A percentile compares a stretch with the other conserved stretches of the same genome.
Evolutionary conservation across 352 stramenopile species (phyloP).

Genomic region (Aphanomyces stellatus): DNA sequence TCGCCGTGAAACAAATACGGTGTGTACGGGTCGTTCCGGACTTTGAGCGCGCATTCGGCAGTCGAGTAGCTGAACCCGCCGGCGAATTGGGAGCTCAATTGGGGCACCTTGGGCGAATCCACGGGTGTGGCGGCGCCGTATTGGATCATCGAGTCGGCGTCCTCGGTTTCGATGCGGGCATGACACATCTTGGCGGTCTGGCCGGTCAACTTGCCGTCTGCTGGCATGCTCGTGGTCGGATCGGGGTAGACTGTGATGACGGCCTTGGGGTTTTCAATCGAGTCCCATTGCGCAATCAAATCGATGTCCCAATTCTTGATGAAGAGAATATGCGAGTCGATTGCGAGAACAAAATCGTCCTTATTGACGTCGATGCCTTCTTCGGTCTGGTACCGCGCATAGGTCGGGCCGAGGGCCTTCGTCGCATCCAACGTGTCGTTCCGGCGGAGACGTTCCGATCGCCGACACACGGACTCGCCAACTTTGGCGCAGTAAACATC

Average conservation of each 20-base stretch:
- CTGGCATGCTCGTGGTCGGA: slow-evolving; percentile 2
- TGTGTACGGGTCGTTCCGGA: slow-evolving; percentile 60
- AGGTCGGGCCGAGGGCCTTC: slow-evolving; percentile 2
- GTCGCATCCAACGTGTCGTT: slow-evolving; percentile 15
- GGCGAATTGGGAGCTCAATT: slow-evolving; percentile 17
- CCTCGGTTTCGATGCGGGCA: slow-evolving; percentile 13
- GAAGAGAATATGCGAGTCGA: slow-evolving; percentile 19
- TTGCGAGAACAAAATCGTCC: slow-evolving; percentile 6
- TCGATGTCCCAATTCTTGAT: slow-evolving; percentile 19
- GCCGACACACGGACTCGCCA: background rate
- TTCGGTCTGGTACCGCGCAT: slow-evolving; percentile 13
- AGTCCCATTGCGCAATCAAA: slow-evolving; percentile 14
- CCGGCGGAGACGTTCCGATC: background rate
- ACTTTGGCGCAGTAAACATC: slow-evolving; percentile 16
- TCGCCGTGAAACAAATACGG: slow-evolving; percentile 75
- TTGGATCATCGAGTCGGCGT: slow-evolving; percentile 19
- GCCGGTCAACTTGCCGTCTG: background rate
- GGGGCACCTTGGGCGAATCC: background rate
- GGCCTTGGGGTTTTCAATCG: slow-evolving; percentile 10
- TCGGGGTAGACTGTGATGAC: slow-evolving; percentile 20
- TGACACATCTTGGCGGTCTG: slow-evolving; percentile 8
- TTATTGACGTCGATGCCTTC: slow-evolving; percentile 14
- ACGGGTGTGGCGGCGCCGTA: slow-evolving; percentile 8
- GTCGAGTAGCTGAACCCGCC: slow-evolving; percentile 17
- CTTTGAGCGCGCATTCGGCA: background rate